These are phyloP conservation scores for Litchi chinensis DNA, from an alignment of 345 rosid genomes.

Conservation along the genomic window DNA sequence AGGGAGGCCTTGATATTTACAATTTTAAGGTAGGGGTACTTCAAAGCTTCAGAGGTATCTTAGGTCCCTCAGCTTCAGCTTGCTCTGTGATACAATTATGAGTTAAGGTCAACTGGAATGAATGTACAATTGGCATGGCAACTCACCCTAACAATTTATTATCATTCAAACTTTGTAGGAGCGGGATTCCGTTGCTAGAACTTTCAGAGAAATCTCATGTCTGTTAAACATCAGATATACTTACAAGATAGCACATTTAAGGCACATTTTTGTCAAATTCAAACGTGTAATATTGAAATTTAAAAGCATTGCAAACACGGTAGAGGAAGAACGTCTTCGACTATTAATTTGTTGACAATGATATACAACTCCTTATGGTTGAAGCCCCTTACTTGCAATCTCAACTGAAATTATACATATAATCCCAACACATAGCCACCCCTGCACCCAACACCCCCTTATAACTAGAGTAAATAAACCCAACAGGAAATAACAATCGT, in stretches of 20 bases:
- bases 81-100: too few species aligned
- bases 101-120: too few species aligned
- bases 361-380: not conserved
- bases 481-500: constrained; percentile 11
- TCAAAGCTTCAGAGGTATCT: too few species aligned
- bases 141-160: too few species aligned
- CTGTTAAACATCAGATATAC: not conserved
- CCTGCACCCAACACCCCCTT: not conserved
- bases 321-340: not conserved
- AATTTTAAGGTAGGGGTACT: too few species aligned
- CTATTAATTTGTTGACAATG: not conserved
- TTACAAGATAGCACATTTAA: not conserved
- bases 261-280: not conserved
- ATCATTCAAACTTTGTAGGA: too few species aligned
- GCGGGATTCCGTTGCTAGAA: too few species aligned
- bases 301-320: not conserved
- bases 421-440: not conserved
- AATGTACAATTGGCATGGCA: too few species aligned
- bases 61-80: too few species aligned
- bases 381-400: not conserved
- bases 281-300: not conserved
- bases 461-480: not conserved
- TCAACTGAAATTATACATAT: constrained; percentile 2
- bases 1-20: too few species aligned
- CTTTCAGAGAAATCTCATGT: too few species aligned